Conservation (phyloP, 2,329 filamentous ascomycete species). For the Bipolaris cookei region DNA sequence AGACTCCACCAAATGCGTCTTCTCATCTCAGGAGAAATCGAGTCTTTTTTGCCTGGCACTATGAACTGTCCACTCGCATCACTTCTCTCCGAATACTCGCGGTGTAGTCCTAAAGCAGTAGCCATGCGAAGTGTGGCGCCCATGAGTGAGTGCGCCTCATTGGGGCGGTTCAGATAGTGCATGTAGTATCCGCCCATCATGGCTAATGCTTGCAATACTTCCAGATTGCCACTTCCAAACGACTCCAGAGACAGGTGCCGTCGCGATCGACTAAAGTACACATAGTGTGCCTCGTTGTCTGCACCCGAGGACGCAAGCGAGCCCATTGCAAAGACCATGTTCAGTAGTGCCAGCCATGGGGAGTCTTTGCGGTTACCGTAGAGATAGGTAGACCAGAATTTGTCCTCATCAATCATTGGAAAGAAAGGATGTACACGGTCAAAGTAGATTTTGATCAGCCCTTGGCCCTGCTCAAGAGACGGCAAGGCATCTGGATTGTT, state of each 20-base stretch:
- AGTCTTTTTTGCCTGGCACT: slow-evolving; percentile 39
- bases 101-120: slow-evolving; percentile 73
- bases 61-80: slow-evolving; percentile 26
- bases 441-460: slow-evolving; percentile 77
- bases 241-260: slow-evolving; percentile 70
- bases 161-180: slow-evolving; percentile 78
- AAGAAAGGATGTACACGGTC: slow-evolving; percentile 74
- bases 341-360: slow-evolving; percentile 74
- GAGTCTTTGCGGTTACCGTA: slow-evolving; percentile 68
- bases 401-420: slow-evolving; percentile 74
- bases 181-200: slow-evolving; percentile 78
- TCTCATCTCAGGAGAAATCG: slow-evolving; percentile 49
- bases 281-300: slow-evolving; percentile 69
- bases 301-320: slow-evolving; percentile 71
- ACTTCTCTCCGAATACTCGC: slow-evolving; percentile 60
- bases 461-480: slow-evolving; percentile 68
- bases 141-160: slow-evolving; percentile 75
- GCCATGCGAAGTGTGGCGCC: slow-evolving; percentile 76
- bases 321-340: slow-evolving; percentile 78
- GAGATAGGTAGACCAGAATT: slow-evolving; percentile 70
- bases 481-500: slow-evolving; percentile 56
- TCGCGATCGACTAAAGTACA: slow-evolving; percentile 72
- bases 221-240: slow-evolving; percentile 73
- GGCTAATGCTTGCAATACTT: slow-evolving; percentile 73
- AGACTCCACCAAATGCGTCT: slow-evolving; percentile 55